These are phyloP conservation scores for Hymenoscyphus infarciens DNA, from an alignment of 2,329 filamentous ascomycete species.

Conservation along the genomic window DNA sequence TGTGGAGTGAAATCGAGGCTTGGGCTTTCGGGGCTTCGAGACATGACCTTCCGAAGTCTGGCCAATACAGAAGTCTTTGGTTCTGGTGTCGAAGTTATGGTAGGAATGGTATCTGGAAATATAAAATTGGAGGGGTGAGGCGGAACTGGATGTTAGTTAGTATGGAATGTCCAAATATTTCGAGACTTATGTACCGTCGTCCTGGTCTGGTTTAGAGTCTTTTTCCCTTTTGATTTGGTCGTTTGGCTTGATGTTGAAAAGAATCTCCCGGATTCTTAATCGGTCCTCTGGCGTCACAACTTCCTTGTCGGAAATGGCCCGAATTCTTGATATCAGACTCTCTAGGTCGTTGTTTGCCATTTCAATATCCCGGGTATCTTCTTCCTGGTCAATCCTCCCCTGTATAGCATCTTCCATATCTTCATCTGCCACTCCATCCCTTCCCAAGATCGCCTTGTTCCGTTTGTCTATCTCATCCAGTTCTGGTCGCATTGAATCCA, in stretches of 20 bases:
- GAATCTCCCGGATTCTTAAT: constrained; percentile 14
- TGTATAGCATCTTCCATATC: constrained; percentile 10
- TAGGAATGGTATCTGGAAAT: constrained; percentile 4
- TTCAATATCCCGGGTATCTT: constrained; percentile 11
- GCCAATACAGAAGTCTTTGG: not conserved
- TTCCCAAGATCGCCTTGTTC: constrained; percentile 2
- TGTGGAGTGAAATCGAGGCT: not conserved
- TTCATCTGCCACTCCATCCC: constrained; percentile 5
- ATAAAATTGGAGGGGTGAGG: constrained; percentile 10
- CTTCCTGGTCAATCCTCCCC: constrained; percentile 7
- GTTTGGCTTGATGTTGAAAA: constrained; percentile 15
- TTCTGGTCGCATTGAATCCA: constrained; percentile 7
- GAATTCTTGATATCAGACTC: constrained; percentile 12
- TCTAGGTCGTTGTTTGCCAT: constrained; percentile 8
- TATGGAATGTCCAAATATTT: not conserved
- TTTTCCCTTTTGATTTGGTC: constrained; percentile 7
- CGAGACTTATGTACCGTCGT: not conserved
- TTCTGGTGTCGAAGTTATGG: constrained; percentile 2
- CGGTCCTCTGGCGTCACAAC: constrained; percentile 16
- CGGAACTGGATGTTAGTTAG: constrained; percentile 1
- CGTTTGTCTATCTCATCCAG: constrained; percentile 1
- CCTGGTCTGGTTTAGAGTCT: not conserved
- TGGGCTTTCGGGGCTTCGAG: not conserved
- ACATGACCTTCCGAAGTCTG: constrained; percentile 21
- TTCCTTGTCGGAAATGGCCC: constrained; percentile 15